Conservation (phyloP, 805 yeast species). For the Pichia nakasei region DNA sequence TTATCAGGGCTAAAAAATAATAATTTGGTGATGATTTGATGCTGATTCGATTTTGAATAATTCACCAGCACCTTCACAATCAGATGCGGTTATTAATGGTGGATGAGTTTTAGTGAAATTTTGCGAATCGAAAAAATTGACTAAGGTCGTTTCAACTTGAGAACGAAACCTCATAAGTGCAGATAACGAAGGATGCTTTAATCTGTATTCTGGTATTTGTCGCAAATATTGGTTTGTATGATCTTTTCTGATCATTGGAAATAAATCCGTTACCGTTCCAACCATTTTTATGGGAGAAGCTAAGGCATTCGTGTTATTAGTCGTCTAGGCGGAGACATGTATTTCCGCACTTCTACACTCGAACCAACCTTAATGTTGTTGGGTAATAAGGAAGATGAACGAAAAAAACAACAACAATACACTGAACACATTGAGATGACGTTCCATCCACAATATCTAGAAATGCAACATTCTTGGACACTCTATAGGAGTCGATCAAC, state of each 20-base stretch:
- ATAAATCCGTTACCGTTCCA: conserved; percentile 55
- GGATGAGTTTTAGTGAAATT: conserved; percentile 71
- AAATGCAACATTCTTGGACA: conserved; percentile 70
- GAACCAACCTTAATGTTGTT: conserved; percentile 31
- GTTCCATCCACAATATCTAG: conserved; percentile 79
- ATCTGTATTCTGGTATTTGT: conserved; percentile 66
- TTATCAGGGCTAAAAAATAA: conserved; percentile 32
- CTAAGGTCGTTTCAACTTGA: conserved; percentile 43
- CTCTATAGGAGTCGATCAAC: conserved; percentile 68
- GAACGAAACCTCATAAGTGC: conserved; percentile 70
- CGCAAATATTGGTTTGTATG: conserved; percentile 63
- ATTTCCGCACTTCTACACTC: conserved; percentile 35
- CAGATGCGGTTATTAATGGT: conserved; percentile 80
- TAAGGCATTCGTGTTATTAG: neutral
- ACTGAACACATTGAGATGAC: conserved; percentile 40
- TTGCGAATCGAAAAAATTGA: conserved; percentile 42
- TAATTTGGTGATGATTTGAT: conserved; percentile 29
- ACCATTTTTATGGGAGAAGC: conserved; percentile 31
- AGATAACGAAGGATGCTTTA: conserved; percentile 58
- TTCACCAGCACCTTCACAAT: conserved; percentile 98
- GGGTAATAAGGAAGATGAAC: conserved; percentile 28
- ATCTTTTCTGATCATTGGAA: conserved; percentile 78
- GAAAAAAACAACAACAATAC: no score
- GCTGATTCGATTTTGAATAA: conserved; percentile 49
- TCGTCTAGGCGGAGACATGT: conserved; percentile 28